These are phyloP conservation scores for Colletotrichum cereale DNA, from an alignment of 2,329 filamentous ascomycete genomes.

Conservation along the genomic window DNA sequence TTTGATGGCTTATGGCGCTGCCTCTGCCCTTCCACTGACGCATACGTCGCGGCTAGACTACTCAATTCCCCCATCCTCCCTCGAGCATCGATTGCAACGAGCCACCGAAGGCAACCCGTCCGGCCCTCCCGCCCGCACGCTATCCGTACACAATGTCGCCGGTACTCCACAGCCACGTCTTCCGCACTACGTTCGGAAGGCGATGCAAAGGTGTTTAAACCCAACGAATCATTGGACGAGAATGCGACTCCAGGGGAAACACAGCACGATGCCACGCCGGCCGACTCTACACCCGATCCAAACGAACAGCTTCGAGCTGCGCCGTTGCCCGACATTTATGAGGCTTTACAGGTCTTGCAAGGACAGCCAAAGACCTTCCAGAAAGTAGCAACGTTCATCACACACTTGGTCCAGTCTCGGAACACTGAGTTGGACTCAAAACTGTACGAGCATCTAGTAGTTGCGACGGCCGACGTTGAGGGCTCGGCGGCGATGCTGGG, in stretches of 20 bases:
- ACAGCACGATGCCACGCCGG: not conserved
- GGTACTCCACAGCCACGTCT: constrained; percentile 18
- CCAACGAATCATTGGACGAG: not conserved
- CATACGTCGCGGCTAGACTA: constrained; percentile 51
- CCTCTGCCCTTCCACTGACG: constrained; percentile 69
- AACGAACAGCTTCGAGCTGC: constrained; percentile 46
- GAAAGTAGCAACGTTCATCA: constrained; percentile 61
- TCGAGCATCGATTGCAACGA: constrained; percentile 25
- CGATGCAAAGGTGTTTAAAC: not conserved
- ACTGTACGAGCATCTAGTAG: constrained; percentile 81
- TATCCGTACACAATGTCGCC: constrained; percentile 13
- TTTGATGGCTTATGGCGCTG: constrained; percentile 74
- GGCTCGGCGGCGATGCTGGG: constrained; percentile 76
- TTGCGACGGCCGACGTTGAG: constrained; percentile 74
- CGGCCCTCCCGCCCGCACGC: not conserved
- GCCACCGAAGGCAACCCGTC: constrained; percentile 17
- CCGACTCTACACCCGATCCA: constrained; percentile 32
- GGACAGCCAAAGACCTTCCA: constrained; percentile 53
- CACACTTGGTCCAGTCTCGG: constrained; percentile 69
- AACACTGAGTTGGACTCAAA: constrained; percentile 66
- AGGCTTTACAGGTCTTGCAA: constrained; percentile 58
- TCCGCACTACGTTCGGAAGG: not conserved
- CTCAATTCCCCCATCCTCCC: constrained; percentile 43
- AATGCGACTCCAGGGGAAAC: not conserved
- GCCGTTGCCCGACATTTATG: constrained; percentile 57